Conservation (phyloP, 208 protist species). For the Wallacemonas collosoma region DNA sequence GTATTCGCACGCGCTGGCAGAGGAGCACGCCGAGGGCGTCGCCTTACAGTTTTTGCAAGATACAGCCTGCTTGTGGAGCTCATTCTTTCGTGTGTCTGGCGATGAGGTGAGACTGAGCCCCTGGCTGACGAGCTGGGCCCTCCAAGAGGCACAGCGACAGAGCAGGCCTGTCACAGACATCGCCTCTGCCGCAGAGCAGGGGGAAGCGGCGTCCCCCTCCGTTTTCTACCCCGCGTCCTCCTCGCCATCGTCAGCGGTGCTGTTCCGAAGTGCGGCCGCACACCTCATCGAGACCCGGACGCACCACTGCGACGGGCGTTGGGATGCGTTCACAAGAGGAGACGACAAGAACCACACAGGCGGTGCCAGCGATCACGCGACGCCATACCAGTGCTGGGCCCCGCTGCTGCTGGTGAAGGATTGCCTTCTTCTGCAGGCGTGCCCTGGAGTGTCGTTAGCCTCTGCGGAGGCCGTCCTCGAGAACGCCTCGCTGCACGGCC, state of each 20-base stretch:
- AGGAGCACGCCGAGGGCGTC: not conserved
- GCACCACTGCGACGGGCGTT: not conserved
- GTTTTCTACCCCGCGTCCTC: no score
- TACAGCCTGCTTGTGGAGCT: constrained; percentile 6
- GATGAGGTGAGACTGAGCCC: constrained; percentile 3
- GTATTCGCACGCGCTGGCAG: no score
- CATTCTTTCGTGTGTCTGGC: not conserved
- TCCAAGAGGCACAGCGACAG: constrained; percentile 6
- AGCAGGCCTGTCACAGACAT: not conserved
- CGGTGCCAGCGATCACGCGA: not conserved
- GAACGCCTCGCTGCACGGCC: no score
- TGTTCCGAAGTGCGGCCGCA: not conserved
- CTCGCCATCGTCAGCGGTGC: no score
- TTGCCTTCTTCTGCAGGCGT: constrained; percentile 10
- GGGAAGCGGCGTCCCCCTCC: not conserved
- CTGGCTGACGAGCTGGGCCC: not conserved
- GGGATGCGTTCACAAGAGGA: no score
- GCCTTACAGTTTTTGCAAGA: constrained; percentile 1
- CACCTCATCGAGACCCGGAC: not conserved
- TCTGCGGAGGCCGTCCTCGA: no score
- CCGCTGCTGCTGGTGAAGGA: constrained; percentile 35
- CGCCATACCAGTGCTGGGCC: constrained; percentile 23
- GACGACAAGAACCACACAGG: no score
- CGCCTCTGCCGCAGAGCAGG: not conserved
- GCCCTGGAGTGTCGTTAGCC: not conserved